A percentile compares a stretch with the other conserved stretches of the same genome.
These are phyloP conservation scores for Vigna unguiculata DNA, from an alignment of 306 rosid species.

Conservation along the genomic window DNA sequence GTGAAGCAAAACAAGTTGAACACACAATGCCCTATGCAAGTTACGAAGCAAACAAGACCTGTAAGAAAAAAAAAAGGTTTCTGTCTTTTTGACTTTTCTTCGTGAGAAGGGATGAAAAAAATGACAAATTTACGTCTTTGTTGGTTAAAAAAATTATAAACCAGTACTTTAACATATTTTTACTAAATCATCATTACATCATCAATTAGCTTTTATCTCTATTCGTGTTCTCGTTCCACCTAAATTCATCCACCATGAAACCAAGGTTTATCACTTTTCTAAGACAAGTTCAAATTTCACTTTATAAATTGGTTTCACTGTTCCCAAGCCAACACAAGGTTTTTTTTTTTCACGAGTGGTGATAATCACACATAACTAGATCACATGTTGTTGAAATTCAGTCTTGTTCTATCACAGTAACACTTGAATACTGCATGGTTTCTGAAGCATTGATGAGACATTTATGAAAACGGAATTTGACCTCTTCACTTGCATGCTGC, in stretches of 20 bases:
- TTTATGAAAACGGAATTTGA: slow-evolving; percentile 45
- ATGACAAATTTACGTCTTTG: neutral
- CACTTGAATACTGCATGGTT: neutral
- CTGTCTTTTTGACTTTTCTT: neutral
- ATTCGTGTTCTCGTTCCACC: no score
- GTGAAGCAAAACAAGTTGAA: neutral
- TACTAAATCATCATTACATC: no score
- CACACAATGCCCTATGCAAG: neutral
- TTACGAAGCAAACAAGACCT: neutral
- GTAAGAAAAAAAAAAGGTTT: neutral
- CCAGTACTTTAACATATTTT: no score
- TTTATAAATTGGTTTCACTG: no score
- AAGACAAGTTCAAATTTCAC: no score
- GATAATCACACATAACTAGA: no score
- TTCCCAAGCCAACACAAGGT: no score
- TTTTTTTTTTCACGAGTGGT: no score
- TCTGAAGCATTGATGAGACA: slow-evolving; percentile 34
- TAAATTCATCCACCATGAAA: no score
- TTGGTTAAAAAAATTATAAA: neutral
- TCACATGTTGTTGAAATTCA: neutral
- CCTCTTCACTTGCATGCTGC: slow-evolving; percentile 1
- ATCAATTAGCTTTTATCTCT: no score
- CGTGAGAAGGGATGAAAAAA: neutral
- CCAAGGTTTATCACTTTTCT: no score
- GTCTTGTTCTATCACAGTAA: no score